phyloP scores from a whole-genome alignment of 2,329 filamentous ascomycete genomes.

The Fusarium begoniae region DNA sequence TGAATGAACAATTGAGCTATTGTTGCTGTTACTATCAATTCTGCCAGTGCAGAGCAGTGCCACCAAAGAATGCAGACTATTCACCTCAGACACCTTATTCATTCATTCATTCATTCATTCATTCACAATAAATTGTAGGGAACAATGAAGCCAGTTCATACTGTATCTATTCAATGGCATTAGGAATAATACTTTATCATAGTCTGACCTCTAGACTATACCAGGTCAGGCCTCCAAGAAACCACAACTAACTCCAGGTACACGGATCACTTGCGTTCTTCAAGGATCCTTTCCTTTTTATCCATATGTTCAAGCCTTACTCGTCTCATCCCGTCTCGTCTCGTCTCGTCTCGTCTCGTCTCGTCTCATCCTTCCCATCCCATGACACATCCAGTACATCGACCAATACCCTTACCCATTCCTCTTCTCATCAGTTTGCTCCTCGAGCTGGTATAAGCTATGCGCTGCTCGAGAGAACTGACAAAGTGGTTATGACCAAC shows the following conservation, averaged over 20 bases:
- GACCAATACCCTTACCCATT: conserved; percentile 25
- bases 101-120: neutral
- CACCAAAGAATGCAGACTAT: neutral
- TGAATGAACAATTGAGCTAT: neutral
- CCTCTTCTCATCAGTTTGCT: conserved; percentile 22
- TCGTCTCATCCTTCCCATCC: conserved; percentile 1
- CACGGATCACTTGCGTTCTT: conserved; percentile 28
- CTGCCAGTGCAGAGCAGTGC: neutral
- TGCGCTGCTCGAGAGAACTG: conserved; percentile 35
- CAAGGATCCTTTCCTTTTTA: conserved; percentile 25
- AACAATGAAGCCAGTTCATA: neutral
- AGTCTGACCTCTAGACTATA: conserved; percentile 19
- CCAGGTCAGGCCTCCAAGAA: conserved; percentile 15
- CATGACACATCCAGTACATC: conserved; percentile 31
- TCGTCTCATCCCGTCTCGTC: neutral
- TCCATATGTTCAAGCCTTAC: conserved; percentile 26
- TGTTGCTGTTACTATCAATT: neutral
- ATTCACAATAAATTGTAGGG: neutral
- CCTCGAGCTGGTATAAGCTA: conserved; percentile 33
- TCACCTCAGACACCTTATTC: neutral
- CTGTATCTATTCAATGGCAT: conserved; percentile 43
- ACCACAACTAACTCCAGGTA: conserved; percentile 33
- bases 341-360: neutral
- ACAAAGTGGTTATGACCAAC: conserved; percentile 31
- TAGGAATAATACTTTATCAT: conserved; percentile 29